A percentile compares a stretch with the other conserved stretches of the same genome.
These are phyloP conservation scores for Penicillium silybi DNA, from an alignment of 495 filamentous ascomycete genomes.

Conservation along the genomic window DNA sequence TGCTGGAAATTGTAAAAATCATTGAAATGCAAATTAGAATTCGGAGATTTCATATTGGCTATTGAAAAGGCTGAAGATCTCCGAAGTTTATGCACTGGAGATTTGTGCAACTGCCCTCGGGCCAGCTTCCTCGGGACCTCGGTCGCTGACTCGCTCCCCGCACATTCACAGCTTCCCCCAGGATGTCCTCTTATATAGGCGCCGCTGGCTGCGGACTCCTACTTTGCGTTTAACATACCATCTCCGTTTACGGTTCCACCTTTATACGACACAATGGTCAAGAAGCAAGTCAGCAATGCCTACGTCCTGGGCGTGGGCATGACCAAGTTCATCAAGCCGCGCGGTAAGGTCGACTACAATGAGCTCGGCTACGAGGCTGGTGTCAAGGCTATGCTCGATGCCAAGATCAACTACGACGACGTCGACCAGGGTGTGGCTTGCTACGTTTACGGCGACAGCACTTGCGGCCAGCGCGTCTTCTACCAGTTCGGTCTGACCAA, in stretches of 20 bases:
- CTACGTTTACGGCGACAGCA: constrained; percentile 95
- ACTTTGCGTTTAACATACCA: neutral
- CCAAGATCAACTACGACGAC: constrained; percentile 93
- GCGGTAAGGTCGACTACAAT: constrained; percentile 66
- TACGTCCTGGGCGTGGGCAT: constrained; percentile 97
- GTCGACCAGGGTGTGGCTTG: constrained; percentile 95
- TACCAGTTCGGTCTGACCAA: constrained; percentile 98
- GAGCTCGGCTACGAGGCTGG: constrained; percentile 92
- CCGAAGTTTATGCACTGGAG: constrained; percentile 7
- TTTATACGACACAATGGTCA: constrained; percentile 39
- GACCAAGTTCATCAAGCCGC: constrained; percentile 98
- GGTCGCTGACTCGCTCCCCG: constrained; percentile 23
- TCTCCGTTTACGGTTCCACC: neutral
- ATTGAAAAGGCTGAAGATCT: neutral
- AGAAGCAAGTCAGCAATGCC: constrained; percentile 50
- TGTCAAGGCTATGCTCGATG: constrained; percentile 92
- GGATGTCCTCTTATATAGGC: neutral
- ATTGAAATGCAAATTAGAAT: neutral
- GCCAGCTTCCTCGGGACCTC: constrained; percentile 26
- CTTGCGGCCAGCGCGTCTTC: constrained; percentile 94
- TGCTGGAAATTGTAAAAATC: neutral
- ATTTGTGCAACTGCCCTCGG: constrained; percentile 18
- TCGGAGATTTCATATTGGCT: neutral
- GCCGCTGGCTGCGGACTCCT: neutral
- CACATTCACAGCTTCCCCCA: constrained; percentile 12